Percentiles rank a stretch among this genome's conserved stretches.
phyloP scores from a whole-genome alignment of 176 grass and related monocot genomes.

The Oryza meridionalis region DNA sequence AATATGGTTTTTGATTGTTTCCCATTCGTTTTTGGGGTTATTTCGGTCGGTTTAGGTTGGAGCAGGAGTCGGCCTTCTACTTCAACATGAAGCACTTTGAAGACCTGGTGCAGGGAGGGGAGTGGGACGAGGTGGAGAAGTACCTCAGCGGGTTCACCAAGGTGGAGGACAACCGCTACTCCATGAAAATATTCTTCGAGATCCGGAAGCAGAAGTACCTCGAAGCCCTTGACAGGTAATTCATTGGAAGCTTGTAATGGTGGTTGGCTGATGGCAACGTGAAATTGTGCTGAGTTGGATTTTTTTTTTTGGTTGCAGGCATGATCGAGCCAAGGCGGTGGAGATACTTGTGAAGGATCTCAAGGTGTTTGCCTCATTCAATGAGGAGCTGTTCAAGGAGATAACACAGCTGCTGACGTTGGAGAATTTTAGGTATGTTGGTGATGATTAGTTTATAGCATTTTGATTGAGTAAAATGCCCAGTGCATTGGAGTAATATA shows the following conservation, averaged over 20 bases:
- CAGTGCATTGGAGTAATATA: background rate
- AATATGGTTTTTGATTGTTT: constrained; percentile 14
- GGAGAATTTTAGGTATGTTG: constrained; percentile 87
- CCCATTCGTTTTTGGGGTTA: background rate
- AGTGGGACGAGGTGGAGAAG: constrained; percentile 99
- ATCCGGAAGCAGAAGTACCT: constrained; percentile 99
- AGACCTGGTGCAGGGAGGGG: constrained; percentile 92
- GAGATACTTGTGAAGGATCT: constrained; percentile 99
- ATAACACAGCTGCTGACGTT: constrained; percentile 96
- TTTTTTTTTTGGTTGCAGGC: constrained; percentile 48
- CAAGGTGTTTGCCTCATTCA: constrained; percentile 99
- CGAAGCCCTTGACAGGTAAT: constrained; percentile 94
- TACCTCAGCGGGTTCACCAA: constrained; percentile 99
- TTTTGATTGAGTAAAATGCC: constrained; percentile 33
- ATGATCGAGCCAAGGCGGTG: constrained; percentile 95
- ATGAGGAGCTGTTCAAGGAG: constrained; percentile 99
- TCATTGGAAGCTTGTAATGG: constrained; percentile 15
- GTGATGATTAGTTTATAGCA: background rate
- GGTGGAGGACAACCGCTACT: constrained; percentile 99
- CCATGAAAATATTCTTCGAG: constrained; percentile 99
- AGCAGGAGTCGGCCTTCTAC: constrained; percentile 98
- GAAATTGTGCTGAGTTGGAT: constrained; percentile 23
- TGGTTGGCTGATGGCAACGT: background rate
- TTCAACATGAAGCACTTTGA: constrained; percentile 99
- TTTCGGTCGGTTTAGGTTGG: constrained; percentile 59